Evolutionary conservation across 768 basidiomycete genomes (phyloP).

Genomic region (Termitomyces sp.): DNA sequence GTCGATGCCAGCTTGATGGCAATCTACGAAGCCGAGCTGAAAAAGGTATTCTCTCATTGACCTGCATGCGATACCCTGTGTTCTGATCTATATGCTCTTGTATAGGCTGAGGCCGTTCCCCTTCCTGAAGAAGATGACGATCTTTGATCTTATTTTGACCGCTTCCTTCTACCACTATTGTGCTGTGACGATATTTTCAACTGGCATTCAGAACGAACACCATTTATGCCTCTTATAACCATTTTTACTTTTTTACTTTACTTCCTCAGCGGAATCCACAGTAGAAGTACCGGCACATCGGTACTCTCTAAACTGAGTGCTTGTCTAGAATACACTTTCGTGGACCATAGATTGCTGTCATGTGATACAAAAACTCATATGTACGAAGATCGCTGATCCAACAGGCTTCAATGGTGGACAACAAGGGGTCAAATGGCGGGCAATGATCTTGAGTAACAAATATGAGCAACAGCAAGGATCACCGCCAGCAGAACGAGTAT

Average conservation of each 20-base stretch:
- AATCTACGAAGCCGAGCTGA: constrained; percentile 76
- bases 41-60: constrained; percentile 33
- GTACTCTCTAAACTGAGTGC: constrained; percentile 11
- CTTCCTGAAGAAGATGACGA: constrained; percentile 98
- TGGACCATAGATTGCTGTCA: background rate
- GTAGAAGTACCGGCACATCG: constrained; percentile 12
- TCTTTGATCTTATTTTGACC: constrained; percentile 37
- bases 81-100: background rate
- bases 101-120: constrained; percentile 82
- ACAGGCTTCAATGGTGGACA: background rate
- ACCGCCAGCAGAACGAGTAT: too few species aligned
- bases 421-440: background rate
- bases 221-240: constrained; percentile 16
- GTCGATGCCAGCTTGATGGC: constrained; percentile 77
- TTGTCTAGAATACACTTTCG: constrained; percentile 14
- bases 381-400: background rate
- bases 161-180: constrained; percentile 16
- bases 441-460: background rate
- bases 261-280: constrained; percentile 11
- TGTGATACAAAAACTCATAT: background rate
- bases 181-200: constrained; percentile 17
- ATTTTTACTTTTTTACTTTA: constrained; percentile 10
- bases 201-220: constrained; percentile 21
- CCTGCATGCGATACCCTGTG: background rate
- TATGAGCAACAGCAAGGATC: background rate